Evolutionary conservation across 768 basidiomycete genomes (phyloP).

Genomic region (Termitomyces sp.): DNA sequence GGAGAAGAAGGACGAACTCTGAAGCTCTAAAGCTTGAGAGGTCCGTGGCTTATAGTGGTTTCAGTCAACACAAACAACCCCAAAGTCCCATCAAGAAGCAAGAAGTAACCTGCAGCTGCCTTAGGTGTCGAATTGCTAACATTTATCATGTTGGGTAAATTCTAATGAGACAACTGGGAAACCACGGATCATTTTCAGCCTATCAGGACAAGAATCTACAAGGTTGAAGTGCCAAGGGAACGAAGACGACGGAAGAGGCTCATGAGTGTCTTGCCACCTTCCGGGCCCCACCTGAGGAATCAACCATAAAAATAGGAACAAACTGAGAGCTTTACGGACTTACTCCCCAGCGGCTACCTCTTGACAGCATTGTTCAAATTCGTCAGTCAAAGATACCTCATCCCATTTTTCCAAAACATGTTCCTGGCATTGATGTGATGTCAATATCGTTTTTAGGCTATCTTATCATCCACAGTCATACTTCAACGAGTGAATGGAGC

Average conservation of each 20-base stretch:
- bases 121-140: not conserved
- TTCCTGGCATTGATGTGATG: constrained; percentile 35
- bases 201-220: not conserved
- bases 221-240: constrained; percentile 39
- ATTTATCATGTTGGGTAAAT: not conserved
- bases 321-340: constrained; percentile 19
- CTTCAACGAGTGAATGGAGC: constrained; percentile 54
- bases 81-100: too few relatives aligned
- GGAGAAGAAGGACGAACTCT: too few relatives aligned
- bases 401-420: constrained; percentile 78
- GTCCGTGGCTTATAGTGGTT: too few relatives aligned
- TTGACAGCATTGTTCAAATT: constrained; percentile 66
- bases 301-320: not conserved
- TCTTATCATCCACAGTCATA: constrained; percentile 24
- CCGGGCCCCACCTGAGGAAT: constrained; percentile 55
- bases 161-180: not conserved
- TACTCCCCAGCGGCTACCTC: constrained; percentile 74
- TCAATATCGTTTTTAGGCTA: constrained; percentile 4
- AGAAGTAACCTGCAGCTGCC: too few relatives aligned
- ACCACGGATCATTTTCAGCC: not conserved
- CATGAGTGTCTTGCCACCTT: constrained; percentile 66
- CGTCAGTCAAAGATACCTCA: constrained; percentile 54
- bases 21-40: too few relatives aligned
- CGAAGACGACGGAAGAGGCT: constrained; percentile 62
- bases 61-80: too few relatives aligned